Percentiles rank a stretch among this genome's conserved stretches.
These are phyloP conservation scores for Dothistroma septosporum DNA, from an alignment of 2,329 filamentous ascomycete genomes.

Conservation along the genomic window DNA sequence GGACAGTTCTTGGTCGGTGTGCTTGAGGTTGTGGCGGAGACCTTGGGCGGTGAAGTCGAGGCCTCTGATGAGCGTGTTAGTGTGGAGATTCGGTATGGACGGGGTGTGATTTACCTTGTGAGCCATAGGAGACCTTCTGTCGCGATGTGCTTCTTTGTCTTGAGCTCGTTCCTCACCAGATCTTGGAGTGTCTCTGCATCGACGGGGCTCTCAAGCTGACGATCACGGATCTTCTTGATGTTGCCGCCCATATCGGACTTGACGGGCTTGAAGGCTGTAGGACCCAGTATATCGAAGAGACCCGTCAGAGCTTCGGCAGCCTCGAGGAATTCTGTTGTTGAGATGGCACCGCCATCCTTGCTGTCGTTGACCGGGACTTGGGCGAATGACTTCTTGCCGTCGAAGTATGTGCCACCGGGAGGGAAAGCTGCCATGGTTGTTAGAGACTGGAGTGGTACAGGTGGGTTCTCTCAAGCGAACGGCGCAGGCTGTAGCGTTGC, in stretches of 20 bases:
- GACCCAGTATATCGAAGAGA: constrained; percentile 68
- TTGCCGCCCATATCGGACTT: constrained; percentile 90
- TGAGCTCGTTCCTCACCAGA: constrained; percentile 81
- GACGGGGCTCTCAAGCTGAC: constrained; percentile 70
- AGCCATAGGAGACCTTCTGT: constrained; percentile 91
- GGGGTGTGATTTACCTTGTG: constrained; percentile 59
- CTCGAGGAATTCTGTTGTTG: constrained; percentile 83
- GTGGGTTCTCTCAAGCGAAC: not conserved
- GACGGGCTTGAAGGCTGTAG: constrained; percentile 78
- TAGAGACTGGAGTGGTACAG: not conserved
- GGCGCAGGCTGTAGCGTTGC: not conserved
- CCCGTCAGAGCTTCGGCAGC: constrained; percentile 81
- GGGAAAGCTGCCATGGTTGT: constrained; percentile 32
- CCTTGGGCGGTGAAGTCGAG: constrained; percentile 90
- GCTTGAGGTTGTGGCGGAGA: constrained; percentile 70
- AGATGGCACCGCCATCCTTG: constrained; percentile 73
- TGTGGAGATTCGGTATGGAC: not conserved
- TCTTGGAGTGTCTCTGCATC: constrained; percentile 82
- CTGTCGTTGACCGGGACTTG: constrained; percentile 72
- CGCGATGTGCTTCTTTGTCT: constrained; percentile 81
- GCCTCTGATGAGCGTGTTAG: constrained; percentile 53
- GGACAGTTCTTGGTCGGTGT: constrained; percentile 68
- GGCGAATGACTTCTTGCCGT: constrained; percentile 75
- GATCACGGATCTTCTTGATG: constrained; percentile 89
- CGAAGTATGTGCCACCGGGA: constrained; percentile 79